These are phyloP conservation scores for Eucalyptus marginata DNA, from an alignment of 345 rosid species.

Conservation along the genomic window DNA sequence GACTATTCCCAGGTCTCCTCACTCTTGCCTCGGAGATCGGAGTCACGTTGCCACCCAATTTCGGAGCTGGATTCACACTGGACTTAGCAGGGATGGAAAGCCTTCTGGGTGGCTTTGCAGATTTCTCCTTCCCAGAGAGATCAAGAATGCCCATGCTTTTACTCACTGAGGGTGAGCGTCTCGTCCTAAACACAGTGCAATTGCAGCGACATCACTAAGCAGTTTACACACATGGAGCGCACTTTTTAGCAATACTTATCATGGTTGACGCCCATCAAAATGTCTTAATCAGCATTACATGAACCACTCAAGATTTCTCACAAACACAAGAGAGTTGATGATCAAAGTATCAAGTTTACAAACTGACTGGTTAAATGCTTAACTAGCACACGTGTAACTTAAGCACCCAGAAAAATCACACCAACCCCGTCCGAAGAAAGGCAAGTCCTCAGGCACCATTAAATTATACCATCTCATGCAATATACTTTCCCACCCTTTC, in stretches of 20 bases:
- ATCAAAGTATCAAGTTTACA: background rate
- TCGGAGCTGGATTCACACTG: slow-evolving; percentile 16
- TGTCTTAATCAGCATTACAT: background rate
- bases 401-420: background rate
- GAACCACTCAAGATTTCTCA: background rate
- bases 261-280: background rate
- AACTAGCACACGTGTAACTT: rapidly evolving
- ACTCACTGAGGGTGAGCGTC: slow-evolving; percentile 39
- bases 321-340: background rate
- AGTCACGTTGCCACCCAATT: slow-evolving; percentile 20
- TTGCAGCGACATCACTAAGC: background rate
- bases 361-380: background rate
- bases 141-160: slow-evolving; percentile 68
- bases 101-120: slow-evolving; percentile 78
- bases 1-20: slow-evolving; percentile 22
- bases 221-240: background rate
- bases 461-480: background rate
- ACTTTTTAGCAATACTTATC: rapidly evolving
- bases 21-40: slow-evolving; percentile 48
- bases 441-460: background rate
- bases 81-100: slow-evolving; percentile 59
- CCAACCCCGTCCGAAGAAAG: rapidly evolving
- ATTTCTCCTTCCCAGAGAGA: slow-evolving; percentile 52
- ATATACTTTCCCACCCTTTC: background rate
- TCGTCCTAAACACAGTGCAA: slow-evolving; percentile 11